These are phyloP conservation scores for Pseudogymnoascus sp. DNA, from an alignment of 2,329 filamentous ascomycete species.

Conservation along the genomic window DNA sequence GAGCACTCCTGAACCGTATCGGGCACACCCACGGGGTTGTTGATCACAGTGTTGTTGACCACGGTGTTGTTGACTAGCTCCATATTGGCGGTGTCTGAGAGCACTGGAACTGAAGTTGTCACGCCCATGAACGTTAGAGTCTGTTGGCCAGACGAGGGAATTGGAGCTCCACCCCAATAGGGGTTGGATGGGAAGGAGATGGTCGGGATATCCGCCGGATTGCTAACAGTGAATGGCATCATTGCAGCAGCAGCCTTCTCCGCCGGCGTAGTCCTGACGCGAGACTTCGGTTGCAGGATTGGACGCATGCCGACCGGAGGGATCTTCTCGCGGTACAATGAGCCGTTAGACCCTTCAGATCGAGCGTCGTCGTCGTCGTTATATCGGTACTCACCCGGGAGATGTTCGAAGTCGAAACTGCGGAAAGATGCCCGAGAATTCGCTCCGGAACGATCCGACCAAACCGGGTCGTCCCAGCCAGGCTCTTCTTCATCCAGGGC, in stretches of 20 bases:
- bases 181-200: not conserved
- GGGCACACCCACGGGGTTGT: no score
- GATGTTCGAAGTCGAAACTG: not conserved
- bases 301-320: not conserved
- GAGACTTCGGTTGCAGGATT: not conserved
- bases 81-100: not conserved
- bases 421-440: not conserved
- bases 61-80: not conserved
- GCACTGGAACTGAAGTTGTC: not conserved
- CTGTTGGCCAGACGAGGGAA: not conserved
- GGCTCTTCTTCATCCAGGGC: not conserved
- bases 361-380: not conserved
- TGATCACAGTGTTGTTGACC: no score
- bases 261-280: not conserved
- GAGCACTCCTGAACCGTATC: not conserved
- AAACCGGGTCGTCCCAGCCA: not conserved
- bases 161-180: not conserved
- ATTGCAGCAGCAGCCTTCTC: constrained; percentile 2
- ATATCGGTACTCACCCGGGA: not conserved
- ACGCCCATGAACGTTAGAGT: not conserved
- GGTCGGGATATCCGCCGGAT: not conserved
- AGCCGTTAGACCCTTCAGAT: not conserved
- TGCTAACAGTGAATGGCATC: constrained; percentile 5
- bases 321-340: not conserved
- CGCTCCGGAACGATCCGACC: not conserved